phyloP scores from a whole-genome alignment of 257 asterid species.

The Rubia yunnanensis region DNA sequence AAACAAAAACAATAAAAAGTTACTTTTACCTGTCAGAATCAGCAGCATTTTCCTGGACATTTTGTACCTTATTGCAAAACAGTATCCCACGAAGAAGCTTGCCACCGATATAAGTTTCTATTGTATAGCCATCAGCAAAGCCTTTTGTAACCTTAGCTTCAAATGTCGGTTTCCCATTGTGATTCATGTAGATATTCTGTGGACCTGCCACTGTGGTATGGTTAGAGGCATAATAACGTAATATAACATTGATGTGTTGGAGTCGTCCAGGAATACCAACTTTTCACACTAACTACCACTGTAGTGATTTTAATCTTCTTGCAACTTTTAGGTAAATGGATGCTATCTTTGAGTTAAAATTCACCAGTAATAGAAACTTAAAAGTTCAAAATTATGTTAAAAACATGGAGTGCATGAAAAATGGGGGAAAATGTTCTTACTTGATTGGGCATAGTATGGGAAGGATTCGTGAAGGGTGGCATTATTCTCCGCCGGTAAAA shows the following conservation, averaged over 20 bases:
- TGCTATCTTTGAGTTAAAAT: not conserved
- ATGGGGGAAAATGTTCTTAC: slow-evolving; percentile 28
- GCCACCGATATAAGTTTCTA: slow-evolving; percentile 87
- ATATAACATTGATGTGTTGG: not conserved
- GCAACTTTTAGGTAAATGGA: not conserved
- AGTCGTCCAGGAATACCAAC: not conserved
- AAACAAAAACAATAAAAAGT: slow-evolving; percentile 7
- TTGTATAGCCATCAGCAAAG: slow-evolving; percentile 51
- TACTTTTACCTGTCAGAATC: slow-evolving; percentile 39
- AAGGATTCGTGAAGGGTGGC: slow-evolving; percentile 47
- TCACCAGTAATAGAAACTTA: slow-evolving; percentile 5
- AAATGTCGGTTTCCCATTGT: slow-evolving; percentile 62
- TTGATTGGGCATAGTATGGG: slow-evolving; percentile 56
- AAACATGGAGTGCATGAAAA: slow-evolving; percentile 1
- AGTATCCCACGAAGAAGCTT: slow-evolving; percentile 73
- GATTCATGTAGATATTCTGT: slow-evolving; percentile 40
- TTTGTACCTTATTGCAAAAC: slow-evolving; percentile 51
- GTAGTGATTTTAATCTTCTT: no score
- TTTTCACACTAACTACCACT: not conserved
- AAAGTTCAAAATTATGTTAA: slow-evolving; percentile 7
- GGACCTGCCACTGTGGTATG: slow-evolving; percentile 34
- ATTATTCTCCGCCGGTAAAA: slow-evolving; percentile 31
- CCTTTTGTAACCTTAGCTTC: slow-evolving; percentile 76
- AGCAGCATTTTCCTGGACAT: slow-evolving; percentile 30
- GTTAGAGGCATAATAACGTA: slow-evolving; percentile 5